Conservation (phyloP, 140 eudicot genomes). For the Oenanthe javanica region DNA sequence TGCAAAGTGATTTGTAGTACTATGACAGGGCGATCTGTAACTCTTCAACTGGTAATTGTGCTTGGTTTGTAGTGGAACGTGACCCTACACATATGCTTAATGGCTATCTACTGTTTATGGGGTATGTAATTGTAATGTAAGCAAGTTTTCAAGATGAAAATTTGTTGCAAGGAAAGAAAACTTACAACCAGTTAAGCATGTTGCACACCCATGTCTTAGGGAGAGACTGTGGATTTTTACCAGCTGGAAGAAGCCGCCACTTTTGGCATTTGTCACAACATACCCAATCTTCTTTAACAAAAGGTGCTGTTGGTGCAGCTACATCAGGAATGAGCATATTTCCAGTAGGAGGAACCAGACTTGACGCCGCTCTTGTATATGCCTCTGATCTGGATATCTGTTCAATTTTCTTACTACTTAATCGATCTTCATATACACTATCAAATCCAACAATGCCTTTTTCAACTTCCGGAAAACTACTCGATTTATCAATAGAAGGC, state of each 20-base stretch:
- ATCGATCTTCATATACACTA: slow-evolving; percentile 24
- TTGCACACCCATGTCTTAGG: slow-evolving; percentile 84
- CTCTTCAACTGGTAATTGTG: background rate
- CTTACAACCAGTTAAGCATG: slow-evolving; percentile 98
- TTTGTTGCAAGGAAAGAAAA: slow-evolving; percentile 6
- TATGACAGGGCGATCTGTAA: background rate
- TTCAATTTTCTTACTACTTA: slow-evolving; percentile 25
- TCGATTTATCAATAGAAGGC: slow-evolving; percentile 25
- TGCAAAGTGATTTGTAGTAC: background rate
- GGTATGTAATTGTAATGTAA: background rate
- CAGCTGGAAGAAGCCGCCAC: slow-evolving; percentile 96
- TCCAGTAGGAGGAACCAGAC: slow-evolving; percentile 21
- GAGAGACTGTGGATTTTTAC: slow-evolving; percentile 51
- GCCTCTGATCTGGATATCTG: slow-evolving; percentile 27
- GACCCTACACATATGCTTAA: background rate
- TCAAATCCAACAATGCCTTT: slow-evolving; percentile 24
- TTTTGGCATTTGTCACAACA: slow-evolving; percentile 72
- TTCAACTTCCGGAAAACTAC: slow-evolving; percentile 24
- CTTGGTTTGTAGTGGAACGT: background rate
- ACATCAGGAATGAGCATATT: slow-evolving; percentile 38
- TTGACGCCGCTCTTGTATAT: slow-evolving; percentile 24
- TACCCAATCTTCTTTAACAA: slow-evolving; percentile 82
- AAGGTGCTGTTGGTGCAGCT: slow-evolving; percentile 30
- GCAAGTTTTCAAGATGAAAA: background rate
- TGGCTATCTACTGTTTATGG: background rate